Conservation (phyloP, 2,329 filamentous ascomycete species). For the Pseudocercospora musae region DNA sequence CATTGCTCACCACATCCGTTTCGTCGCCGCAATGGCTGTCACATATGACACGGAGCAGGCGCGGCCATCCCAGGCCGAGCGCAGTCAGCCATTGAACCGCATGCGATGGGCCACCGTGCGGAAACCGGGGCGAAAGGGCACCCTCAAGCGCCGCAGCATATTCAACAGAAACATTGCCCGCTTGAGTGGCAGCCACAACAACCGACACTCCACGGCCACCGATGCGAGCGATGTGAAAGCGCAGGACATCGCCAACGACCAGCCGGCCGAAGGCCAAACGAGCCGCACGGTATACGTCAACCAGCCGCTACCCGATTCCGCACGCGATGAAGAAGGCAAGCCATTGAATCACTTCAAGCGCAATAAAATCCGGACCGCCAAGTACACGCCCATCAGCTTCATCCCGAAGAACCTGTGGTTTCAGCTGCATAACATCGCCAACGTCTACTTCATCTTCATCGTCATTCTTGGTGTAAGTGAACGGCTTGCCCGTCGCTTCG, state of each 20-base stretch:
- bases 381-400: constrained; percentile 94
- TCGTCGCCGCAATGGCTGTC: constrained; percentile 18
- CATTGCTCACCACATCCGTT: constrained; percentile 3
- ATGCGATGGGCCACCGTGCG: constrained; percentile 97
- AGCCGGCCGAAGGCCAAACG: constrained; percentile 35
- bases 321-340: constrained; percentile 76
- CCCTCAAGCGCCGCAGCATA: constrained; percentile 77
- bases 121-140: constrained; percentile 69
- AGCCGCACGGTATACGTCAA: constrained; percentile 78
- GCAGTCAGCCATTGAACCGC: constrained; percentile 60
- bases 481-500: constrained; percentile 24
- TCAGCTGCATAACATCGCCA: constrained; percentile 98
- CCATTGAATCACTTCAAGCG: constrained; percentile 68
- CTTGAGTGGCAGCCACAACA: constrained; percentile 36
- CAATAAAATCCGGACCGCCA: constrained; percentile 97
- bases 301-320: constrained; percentile 68
- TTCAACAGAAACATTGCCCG: constrained; percentile 58
- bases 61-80: constrained; percentile 26
- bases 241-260: constrained; percentile 27
- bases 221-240: constrained; percentile 34
- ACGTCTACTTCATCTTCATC: constrained; percentile 95
- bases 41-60: constrained; percentile 17
- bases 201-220: constrained; percentile 38
- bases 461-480: constrained; percentile 84
- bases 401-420: constrained; percentile 95